Base-by-base conservation (phyloP, 371 early-diverging fungal species). In the Mucor sp. region DNA sequence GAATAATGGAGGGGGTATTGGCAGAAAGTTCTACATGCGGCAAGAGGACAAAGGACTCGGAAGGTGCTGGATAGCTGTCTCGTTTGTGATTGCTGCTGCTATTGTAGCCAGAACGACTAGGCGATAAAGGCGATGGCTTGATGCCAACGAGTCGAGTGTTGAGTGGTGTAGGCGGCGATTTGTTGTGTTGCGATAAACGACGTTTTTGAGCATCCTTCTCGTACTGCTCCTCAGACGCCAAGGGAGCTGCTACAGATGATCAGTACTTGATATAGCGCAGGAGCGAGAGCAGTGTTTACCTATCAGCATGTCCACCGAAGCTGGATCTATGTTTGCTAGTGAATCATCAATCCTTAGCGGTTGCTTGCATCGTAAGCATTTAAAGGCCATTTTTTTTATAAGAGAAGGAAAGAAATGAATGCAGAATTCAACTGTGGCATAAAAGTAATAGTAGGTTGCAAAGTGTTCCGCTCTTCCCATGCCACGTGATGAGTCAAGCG, bases 361-460 rank as follows among this genome's bases (percentile, higher is more conserved):
- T 47, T 88, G 88, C 47, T 80, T 80, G 75, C 90, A 90, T 62
- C 85, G 75, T 67, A 85, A 83, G 63, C 90, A 90, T 12, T 44
- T 50, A 59, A 80, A 66, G 14, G 75, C 62, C 73, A 72, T 72
- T 30, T 57, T 14, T 23, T 41, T 19, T n/a, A 55, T 25, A 61
- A 58, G 37, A 41, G 60, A 33, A 57, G 19, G 28, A 32, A 48
- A 48, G 21, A 23, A 48, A 21, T 35, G 35, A 35, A 35, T 37
- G 37, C 37, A 14, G 2, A 14, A 8, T 37, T 1, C 1, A 37
- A 4, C 6, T 37, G 37, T 37, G 37, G 37, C 37, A 37, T 37
- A 37, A 37, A 37, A 37, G 33, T 37, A 37, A 37, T 14, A 37
- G 33, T 11, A 35, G 11, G 11, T 11, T 37, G 37, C 37, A 33